Evolutionary conservation across 164 flowering plant genomes (phyloP), one percentile per base, ranked within the genome.

Genomic region (Cinnamomum chago): DNA sequence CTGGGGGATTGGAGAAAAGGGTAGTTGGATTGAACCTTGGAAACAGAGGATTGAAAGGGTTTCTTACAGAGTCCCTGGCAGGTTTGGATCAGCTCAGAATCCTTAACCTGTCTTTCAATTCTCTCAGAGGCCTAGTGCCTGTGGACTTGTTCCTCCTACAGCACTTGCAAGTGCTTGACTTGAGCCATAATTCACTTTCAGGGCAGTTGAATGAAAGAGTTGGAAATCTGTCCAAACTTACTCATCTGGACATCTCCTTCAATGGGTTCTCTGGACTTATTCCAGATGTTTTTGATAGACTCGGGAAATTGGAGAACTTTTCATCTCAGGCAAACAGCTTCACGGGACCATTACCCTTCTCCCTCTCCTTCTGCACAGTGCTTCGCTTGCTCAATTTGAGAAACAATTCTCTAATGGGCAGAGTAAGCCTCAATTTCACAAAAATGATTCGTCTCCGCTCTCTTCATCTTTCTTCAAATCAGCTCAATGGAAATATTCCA

Each of bases 381-480:
- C 86, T 93, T 70, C 77, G 74, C 5, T 81, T 85, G 52, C 92
- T 93, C 79, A 85, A 90, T 80, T 83, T 93, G 79, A 74, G 92
- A 60, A 90, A 90, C 85, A 93, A 91, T 81, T 87, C 94, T n/a
- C 79, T 94, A 14, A 62, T 68, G 0, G 97, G 95, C 1, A 18
- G 9, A 30, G 64, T 79, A 40, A 76, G 80, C 79, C 82, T 90
- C 65, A 81, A 90, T 78, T 94, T 88, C 81, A 75, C 88, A 58
- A 75, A 77, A 67, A 75, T 92, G 83, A 69, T 85, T 1, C 70
- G 73, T 73, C 93, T 94, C 12, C 71, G 73, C 50, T 81, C 87
- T n/a, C 91, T 94, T 77, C 94, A 94, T 84, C 90, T 94, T 62
- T 97, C 88, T 33, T 76, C 84, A 28, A 94, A 94, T 80, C 85